Base-by-base conservation (phyloP, 306 rosid genomes). In the Trichosanthes cucumerina region DNA sequence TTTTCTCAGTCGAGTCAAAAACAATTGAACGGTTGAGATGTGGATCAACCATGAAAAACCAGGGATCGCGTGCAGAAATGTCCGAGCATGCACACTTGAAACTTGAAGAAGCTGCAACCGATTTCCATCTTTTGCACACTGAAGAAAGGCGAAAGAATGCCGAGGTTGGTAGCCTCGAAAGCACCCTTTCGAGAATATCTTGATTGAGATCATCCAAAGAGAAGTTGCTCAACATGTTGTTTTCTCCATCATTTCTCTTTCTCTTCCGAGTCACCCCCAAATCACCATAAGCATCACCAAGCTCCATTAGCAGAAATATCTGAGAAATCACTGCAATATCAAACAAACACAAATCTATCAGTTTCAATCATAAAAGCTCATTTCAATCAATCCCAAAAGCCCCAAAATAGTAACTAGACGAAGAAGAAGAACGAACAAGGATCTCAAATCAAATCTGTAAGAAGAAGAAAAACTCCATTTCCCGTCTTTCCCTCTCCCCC, bases 111-210 rank as follows among this genome's bases (percentile, higher is more conserved):
- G 63, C 82, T 11, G 93, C 86, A 60, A 88, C 89, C 9, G 96
- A 94, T 76, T 86, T 92, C 98, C 98, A 94, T 82, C 97, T 89
- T 78, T 94, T 94, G 93, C 95, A 89, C 79, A 95, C 97, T 0
- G 92, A 88, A 82, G 90, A 83, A 15, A 91, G 89, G 84, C 96
- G 96, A 78, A 92, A 88, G 83, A 95, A 95, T 24, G 91, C 47
- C 1, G 98, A 95, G 80, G 97, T 85, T 23, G 97, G 97, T 34
- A 95, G 86, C 93, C 98, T 80, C 18, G 97, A 92, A 24, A 95
- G 98, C 23, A 95, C 87, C 79, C 85, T 84, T 53, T 95, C 98
- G 2, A 95, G 91, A 74, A 95, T 86, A 82, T 95, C 98, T 82
- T 92, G 90, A 79, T 95, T 95, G 34, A 95, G 91, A 79, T 92